A percentile compares a stretch with the other conserved stretches of the same genome.
Conservation (phyloP, 1,284 basidiomycete genomes). For the Baeospora myosura region DNA sequence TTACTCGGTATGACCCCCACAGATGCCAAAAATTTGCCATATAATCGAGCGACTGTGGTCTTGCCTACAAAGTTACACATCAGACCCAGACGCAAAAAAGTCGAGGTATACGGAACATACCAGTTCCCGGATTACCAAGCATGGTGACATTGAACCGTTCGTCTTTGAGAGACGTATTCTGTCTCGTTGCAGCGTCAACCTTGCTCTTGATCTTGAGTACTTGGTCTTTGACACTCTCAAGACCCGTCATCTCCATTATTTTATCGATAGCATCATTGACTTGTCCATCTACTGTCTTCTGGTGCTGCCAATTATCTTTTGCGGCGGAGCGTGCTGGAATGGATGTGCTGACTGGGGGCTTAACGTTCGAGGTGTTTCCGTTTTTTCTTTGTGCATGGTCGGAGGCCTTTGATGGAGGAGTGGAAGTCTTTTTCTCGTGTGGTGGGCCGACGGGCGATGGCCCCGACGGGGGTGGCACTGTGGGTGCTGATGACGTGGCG, state of each 20-base stretch:
- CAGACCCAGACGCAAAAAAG: not conserved
- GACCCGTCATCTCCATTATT: conserved; percentile 52
- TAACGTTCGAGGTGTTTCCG: not conserved
- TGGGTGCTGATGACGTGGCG: conserved; percentile 1
- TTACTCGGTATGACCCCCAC: conserved; percentile 45
- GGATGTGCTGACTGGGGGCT: conserved; percentile 1
- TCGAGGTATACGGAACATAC: conserved; percentile 27
- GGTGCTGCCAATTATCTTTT: conserved; percentile 39
- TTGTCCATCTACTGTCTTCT: conserved; percentile 40
- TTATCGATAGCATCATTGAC: conserved; percentile 40
- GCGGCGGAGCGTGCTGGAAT: conserved; percentile 17
- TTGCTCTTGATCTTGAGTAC: conserved; percentile 43
- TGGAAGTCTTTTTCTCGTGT: not conserved
- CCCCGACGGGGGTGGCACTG: not conserved
- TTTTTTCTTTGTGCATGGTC: no score
- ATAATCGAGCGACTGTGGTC: conserved; percentile 59
- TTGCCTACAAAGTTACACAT: conserved; percentile 37
- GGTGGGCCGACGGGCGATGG: conserved; percentile 1
- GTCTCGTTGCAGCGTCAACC: conserved; percentile 40
- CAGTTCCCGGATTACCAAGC: conserved; percentile 59
- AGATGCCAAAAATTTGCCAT: conserved; percentile 53
- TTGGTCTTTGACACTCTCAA: conserved; percentile 47
- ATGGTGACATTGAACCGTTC: conserved; percentile 50
- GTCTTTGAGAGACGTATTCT: conserved; percentile 37
- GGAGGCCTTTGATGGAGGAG: no score